Base-by-base conservation (phyloP, 768 basidiomycete species). In the Boletus reticuloceps region DNA sequence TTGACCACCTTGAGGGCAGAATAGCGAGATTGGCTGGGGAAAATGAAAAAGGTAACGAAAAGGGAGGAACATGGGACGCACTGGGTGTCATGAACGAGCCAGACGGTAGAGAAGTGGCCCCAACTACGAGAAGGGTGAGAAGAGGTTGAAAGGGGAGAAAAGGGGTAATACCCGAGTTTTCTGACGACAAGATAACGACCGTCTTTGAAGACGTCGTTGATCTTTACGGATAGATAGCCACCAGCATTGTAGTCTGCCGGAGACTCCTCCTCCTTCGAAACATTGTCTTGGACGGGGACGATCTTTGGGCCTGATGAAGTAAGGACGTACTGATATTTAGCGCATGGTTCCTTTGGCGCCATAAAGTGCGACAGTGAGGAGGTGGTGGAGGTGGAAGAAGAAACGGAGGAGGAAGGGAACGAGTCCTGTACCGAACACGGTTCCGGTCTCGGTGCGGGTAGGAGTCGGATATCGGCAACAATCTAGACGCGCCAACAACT, bases 31-130 rank as follows among this genome's bases (percentile, higher is more conserved):
- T 79, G 77, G 8, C 93, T 95, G 63, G 25, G 37, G 27, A 42
- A 38, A 37, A 59, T 58, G 56, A 69, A 53, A 59, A 64, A 29
- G 46, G 50, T 55, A 43, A 16, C 32, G 40, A 45, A 45, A 48
- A 34, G 22, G 50, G 22, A 53, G 6, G 47, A 41, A 39, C 49
- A 49, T 63, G 40, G 45, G 43, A 80, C 89, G 67, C 61, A 92
- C 90, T 82, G 73, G 27, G 75, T 72, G 69, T 93, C 91, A 66
- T 86, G 86, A 19, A 90, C 89, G 34, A 94, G 85, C 93, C 93
- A 94, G 25, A 94, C 94, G 16, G 94, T 95, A 2, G 91, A 94
- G 70, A 96, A 96, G 74, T 95, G 93, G 38, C 94, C 94, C 94
- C 94, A 96, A 54, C 89, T 91, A 51, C 54, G 53, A 56, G 58